A percentile compares a stretch with the other conserved stretches of the same genome.
Conservation (phyloP, 2,329 filamentous ascomycete genomes). For the Trichoderma sp. region DNA sequence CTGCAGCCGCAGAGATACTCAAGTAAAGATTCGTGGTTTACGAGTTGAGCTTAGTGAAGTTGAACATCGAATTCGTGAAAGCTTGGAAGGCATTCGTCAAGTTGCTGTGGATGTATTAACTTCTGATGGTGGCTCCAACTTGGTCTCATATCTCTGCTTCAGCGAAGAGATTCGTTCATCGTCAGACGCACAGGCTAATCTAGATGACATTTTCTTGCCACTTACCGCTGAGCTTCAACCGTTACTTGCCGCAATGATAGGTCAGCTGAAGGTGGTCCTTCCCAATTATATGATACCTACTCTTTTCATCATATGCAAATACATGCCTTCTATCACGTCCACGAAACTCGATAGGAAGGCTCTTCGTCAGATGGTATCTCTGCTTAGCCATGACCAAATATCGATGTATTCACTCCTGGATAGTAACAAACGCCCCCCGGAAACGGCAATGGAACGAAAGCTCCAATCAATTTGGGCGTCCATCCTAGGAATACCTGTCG, state of each 20-base stretch:
- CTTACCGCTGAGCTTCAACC: not conserved
- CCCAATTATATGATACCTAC: slow-evolving; percentile 12
- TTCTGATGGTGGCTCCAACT: not conserved
- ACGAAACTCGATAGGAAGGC: slow-evolving; percentile 12
- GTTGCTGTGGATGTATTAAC: not conserved
- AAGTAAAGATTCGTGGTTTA: slow-evolving; percentile 13
- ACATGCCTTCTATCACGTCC: slow-evolving; percentile 11
- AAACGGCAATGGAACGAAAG: slow-evolving; percentile 1
- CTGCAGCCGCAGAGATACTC: slow-evolving; percentile 11
- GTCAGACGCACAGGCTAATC: not conserved
- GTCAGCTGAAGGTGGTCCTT: not conserved
- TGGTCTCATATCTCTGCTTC: slow-evolving; percentile 9
- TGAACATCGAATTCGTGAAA: slow-evolving; percentile 4
- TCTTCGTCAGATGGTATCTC: not conserved
- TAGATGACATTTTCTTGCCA: not conserved
- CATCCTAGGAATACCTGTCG: not conserved
- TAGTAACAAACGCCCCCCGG: not conserved
- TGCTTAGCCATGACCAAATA: not conserved
- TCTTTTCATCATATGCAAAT: slow-evolving; percentile 5
- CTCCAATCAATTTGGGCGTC: slow-evolving; percentile 4
- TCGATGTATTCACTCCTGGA: not conserved
- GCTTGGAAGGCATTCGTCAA: not conserved
- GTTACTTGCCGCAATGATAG: not conserved
- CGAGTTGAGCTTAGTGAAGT: slow-evolving; percentile 7
- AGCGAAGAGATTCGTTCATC: not conserved